Base-by-base conservation (phyloP, 2,329 filamentous ascomycete species). In the Ophiostoma himal-ulmi region DNA sequence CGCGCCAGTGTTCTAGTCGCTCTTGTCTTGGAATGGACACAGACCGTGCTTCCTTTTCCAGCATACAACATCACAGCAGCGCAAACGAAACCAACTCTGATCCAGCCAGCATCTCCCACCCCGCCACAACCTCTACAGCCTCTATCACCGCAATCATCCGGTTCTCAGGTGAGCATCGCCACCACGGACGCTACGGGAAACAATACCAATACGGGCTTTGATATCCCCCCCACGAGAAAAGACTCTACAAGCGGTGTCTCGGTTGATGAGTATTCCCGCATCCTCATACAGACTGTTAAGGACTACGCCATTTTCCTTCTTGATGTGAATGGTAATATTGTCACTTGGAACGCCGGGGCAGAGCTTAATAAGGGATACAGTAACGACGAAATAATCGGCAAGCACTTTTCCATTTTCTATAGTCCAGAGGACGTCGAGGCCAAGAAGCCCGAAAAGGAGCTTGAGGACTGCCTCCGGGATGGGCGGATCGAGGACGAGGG, bases 241-340 rank as follows among this genome's bases (percentile, higher is more conserved):
- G 26, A 52, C 14, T 34, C 66, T 20, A n/a, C 52, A 6, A 62
- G 68, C 37, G 52, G 68, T n/a, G 57, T 71, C 8, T 62, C 72
- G 14, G 34, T 34, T 3, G 71, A 73, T 74, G 84, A 87, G 74
- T 83, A 82, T 5, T 88, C 88, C 75, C 84, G 85, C n/a, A 85
- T 88, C 54, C 79, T 90, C 41, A 81, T 89, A 48, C 84, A 89
- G 73, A 85, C 83, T 0, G 84, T 88, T 74, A 86, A 85, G 76
- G 85, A 88, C 72, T 88, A 88, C 74, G 86, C 86, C 71, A 89
- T 89, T 72, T 89, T 88, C 75, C 84, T 88, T 78, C 80, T 88
- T 37, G 85, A 88, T 69, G 81, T 83, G 0, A 77, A 79, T 3
- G 86, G 86, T n/a, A 78, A 83, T 73, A 82, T 88, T 20, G 81